Conservation (phyloP, 2,329 filamentous ascomycete genomes). For the Cladosporium austrohemisphaericum region DNA sequence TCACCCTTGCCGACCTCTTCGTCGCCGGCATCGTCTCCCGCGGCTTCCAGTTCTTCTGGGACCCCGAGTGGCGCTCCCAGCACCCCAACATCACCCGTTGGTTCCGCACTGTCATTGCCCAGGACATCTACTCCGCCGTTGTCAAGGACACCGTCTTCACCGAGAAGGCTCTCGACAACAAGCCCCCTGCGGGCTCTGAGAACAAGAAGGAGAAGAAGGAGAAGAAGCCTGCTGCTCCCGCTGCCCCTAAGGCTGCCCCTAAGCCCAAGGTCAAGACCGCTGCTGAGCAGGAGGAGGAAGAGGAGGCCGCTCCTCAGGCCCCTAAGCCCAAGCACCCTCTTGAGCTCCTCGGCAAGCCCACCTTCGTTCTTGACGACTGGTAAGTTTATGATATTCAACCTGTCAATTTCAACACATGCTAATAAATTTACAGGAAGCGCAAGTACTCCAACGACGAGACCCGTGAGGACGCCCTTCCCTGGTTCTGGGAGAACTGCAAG, state of each 20-base stretch:
- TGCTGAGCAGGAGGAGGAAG: conserved; percentile 59
- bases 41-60: conserved; percentile 91
- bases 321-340: conserved; percentile 97
- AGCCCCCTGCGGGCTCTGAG: conserved; percentile 49
- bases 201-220: conserved; percentile 56
- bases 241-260: conserved; percentile 47
- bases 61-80: conserved; percentile 78
- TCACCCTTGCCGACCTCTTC: conserved; percentile 95
- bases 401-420: background rate
- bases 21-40: conserved; percentile 72
- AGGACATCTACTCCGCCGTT: conserved; percentile 83
- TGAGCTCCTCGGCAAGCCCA: conserved; percentile 74
- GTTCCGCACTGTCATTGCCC: conserved; percentile 91
- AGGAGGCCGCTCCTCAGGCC: conserved; percentile 57
- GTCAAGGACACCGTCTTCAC: conserved; percentile 72
- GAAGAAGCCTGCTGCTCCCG: conserved; percentile 24
- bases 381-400: conserved; percentile 19
- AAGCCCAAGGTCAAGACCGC: conserved; percentile 52
- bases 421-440: conserved; percentile 60
- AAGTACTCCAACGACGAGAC: conserved; percentile 97
- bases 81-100: conserved; percentile 87
- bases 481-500: conserved; percentile 97
- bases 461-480: conserved; percentile 75
- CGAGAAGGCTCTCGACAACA: conserved; percentile 73
- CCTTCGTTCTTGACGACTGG: conserved; percentile 88